Conservation (phyloP, 768 basidiomycete species). For the Fomitopsis serialis region DNA sequence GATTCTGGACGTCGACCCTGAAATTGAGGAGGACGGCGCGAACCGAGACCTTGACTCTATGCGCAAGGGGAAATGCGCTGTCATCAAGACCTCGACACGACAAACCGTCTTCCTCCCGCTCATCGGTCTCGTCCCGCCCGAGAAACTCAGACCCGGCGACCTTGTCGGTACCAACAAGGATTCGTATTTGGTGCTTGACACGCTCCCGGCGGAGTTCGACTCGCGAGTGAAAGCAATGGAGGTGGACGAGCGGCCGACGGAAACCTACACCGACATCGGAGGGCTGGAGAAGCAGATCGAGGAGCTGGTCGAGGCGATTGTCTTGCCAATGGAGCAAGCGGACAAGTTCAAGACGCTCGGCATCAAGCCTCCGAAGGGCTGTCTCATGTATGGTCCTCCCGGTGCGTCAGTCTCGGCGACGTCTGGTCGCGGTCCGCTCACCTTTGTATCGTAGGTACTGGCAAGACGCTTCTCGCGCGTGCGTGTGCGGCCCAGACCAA, state of each 20-base stretch:
- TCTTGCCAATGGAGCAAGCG: conserved; percentile 96
- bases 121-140: conserved; percentile 93
- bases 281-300: conserved; percentile 99
- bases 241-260: conserved; percentile 96
- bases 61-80: conserved; percentile 96
- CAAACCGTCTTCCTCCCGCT: conserved; percentile 98
- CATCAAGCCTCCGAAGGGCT: conserved; percentile 96
- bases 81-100: conserved; percentile 97
- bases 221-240: conserved; percentile 99
- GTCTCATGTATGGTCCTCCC: conserved; percentile 98
- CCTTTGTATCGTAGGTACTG: conserved; percentile 57
- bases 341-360: conserved; percentile 99
- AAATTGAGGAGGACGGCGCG: conserved; percentile 92
- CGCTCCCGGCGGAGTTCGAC: conserved; percentile 94
- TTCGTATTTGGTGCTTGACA: conserved; percentile 95
- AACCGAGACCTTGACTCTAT: conserved; percentile 93
- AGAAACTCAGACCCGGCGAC: conserved; percentile 85
- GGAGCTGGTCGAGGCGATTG: conserved; percentile 96
- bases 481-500: conserved; percentile 98
- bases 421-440: neutral
- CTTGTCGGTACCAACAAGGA: conserved; percentile 99
- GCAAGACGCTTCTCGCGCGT: conserved; percentile 95
- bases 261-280: conserved; percentile 96
- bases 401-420: conserved; percentile 41
- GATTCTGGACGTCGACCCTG: conserved; percentile 94